Conservation (phyloP, 495 filamentous ascomycete species). For the Trichoderma asperelloides region DNA sequence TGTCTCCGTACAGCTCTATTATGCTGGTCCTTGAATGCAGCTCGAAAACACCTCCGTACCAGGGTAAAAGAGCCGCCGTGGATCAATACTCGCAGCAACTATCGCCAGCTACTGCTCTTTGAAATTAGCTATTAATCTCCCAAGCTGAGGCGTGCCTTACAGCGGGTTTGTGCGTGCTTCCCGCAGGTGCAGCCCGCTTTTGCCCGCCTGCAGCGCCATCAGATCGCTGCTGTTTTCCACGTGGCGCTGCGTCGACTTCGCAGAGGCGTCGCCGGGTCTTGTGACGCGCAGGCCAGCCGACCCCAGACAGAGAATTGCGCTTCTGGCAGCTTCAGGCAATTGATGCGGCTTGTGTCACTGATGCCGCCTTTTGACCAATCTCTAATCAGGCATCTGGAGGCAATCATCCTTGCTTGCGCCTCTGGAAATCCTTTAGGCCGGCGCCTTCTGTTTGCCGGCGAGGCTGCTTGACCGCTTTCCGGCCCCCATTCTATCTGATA, state of each 20-base stretch:
- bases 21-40: too few relatives aligned
- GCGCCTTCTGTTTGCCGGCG: background rate
- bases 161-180: background rate
- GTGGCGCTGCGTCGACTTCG: background rate
- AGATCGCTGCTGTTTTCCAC: background rate
- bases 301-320: background rate
- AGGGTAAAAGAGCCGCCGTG: too few relatives aligned
- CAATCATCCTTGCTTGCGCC: background rate
- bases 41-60: too few relatives aligned
- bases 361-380: background rate
- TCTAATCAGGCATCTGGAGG: background rate
- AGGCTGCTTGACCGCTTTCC: conserved; percentile 2
- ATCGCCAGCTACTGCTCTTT: too few relatives aligned
- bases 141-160: background rate
- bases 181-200: background rate
- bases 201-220: background rate
- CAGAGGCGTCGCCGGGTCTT: conserved; percentile 1
- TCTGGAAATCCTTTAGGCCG: background rate
- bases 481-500: background rate
- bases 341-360: background rate
- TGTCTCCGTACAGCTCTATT: too few relatives aligned
- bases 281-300: background rate
- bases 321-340: background rate
- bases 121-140: too few relatives aligned
- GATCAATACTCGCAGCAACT: too few relatives aligned